A percentile compares a stretch with the other conserved stretches of the same genome.
Evolutionary conservation across 2,329 filamentous ascomycete genomes (phyloP).

Genomic region (Nigrospora sphaerica): DNA sequence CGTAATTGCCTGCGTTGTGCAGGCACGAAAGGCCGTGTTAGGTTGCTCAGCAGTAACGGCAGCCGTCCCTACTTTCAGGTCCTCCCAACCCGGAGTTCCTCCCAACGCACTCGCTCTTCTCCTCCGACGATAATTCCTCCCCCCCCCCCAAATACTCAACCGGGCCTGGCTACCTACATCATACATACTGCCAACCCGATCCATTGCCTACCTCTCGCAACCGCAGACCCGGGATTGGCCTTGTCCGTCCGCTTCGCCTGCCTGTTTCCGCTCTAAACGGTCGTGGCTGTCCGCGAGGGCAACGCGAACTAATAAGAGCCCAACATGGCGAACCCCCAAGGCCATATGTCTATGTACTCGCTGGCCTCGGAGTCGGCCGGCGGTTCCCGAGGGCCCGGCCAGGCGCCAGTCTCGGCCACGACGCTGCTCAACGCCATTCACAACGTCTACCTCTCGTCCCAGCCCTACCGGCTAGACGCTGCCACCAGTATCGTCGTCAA

Average conservation of each 20-base stretch:
- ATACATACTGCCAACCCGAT: too few species aligned
- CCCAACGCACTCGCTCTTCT: too few species aligned
- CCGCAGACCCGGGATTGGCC: too few species aligned
- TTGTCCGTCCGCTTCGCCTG: too few species aligned
- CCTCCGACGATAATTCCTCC: too few species aligned
- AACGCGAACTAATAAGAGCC: constrained; percentile 16
- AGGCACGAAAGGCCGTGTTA: too few species aligned
- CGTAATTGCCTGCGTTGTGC: constrained; percentile 7
- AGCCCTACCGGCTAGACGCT: constrained; percentile 81
- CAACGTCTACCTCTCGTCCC: constrained; percentile 74
- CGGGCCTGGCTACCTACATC: too few species aligned
- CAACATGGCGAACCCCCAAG: constrained; percentile 46
- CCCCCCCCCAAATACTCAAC: too few species aligned
- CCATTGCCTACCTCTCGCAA: too few species aligned
- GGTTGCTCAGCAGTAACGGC: too few species aligned
- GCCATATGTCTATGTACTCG: constrained; percentile 63
- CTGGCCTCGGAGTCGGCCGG: constrained; percentile 57
- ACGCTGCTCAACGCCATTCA: constrained; percentile 89
- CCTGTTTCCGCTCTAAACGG: constrained; percentile 4
- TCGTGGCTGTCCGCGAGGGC: constrained; percentile 34
- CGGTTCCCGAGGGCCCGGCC: constrained; percentile 49
- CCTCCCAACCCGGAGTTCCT: too few species aligned
- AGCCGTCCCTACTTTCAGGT: too few species aligned
- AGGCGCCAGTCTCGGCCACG: constrained; percentile 77
- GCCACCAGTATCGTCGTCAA: constrained; percentile 91